Conservation (phyloP, 2,329 filamentous ascomycete genomes). For the Scorias spongiosa region DNA sequence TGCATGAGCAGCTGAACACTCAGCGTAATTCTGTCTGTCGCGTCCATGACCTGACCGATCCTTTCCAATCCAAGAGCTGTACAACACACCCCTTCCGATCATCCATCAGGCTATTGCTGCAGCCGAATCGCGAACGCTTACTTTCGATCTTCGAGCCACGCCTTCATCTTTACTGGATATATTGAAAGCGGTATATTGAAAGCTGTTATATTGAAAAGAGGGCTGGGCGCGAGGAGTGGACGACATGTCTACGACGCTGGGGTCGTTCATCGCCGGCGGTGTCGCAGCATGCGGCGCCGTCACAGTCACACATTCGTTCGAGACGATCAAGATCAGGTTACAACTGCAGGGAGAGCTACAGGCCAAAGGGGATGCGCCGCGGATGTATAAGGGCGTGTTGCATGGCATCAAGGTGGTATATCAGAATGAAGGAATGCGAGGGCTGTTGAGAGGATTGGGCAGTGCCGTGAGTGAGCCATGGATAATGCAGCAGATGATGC, state of each 20-base stretch:
- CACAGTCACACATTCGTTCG: conserved; percentile 93
- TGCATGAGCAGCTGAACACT: too few relatives aligned
- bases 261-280: conserved; percentile 84
- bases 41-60: too few relatives aligned
- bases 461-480: conserved; percentile 45
- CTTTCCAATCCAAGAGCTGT: too few relatives aligned
- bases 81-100: too few relatives aligned
- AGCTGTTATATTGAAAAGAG: too few relatives aligned
- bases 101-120: too few relatives aligned
- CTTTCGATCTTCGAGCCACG: too few relatives aligned
- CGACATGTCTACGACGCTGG: conserved; percentile 33
- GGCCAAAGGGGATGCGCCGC: conserved; percentile 66
- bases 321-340: conserved; percentile 96
- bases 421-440: conserved; percentile 72
- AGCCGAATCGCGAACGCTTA: too few relatives aligned
- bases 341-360: conserved; percentile 94
- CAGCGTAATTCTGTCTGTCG: too few relatives aligned
- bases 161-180: too few relatives aligned
- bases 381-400: conserved; percentile 78
- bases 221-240: too few relatives aligned
- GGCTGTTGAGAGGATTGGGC: conserved; percentile 76
- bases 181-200: too few relatives aligned
- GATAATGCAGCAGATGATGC: neutral
- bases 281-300: conserved; percentile 95
- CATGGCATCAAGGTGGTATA: conserved; percentile 85